A percentile compares a stretch with the other conserved stretches of the same genome.
These are phyloP conservation scores for Fomitopsis pulvina DNA, from an alignment of 768 basidiomycete species.

Conservation along the genomic window DNA sequence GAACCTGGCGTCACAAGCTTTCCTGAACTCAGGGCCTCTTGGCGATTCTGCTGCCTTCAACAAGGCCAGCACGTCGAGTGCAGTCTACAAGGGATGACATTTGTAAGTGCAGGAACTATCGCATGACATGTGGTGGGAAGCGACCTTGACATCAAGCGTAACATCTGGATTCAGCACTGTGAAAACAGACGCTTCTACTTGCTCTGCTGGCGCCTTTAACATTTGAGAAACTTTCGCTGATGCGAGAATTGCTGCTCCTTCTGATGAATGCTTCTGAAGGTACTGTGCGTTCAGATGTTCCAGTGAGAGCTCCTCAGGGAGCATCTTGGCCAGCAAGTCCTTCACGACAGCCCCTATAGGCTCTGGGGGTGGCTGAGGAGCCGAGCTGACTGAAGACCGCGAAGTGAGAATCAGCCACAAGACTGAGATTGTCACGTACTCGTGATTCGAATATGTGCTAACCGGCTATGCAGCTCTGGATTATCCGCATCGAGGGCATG, in stretches of 20 bases:
- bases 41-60: conserved; percentile 43
- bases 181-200: conserved; percentile 57
- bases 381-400: conserved; percentile 33
- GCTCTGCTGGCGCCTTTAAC: conserved; percentile 43
- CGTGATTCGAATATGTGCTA: conserved; percentile 54
- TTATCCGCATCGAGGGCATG: conserved; percentile 44
- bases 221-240: conserved; percentile 48
- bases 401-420: conserved; percentile 1
- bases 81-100: conserved; percentile 36
- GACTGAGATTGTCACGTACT: conserved; percentile 30
- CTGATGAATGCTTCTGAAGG: conserved; percentile 53
- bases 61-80: conserved; percentile 40
- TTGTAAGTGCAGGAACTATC: not conserved
- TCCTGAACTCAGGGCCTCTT: conserved; percentile 56
- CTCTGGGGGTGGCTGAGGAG: conserved; percentile 36
- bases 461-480: conserved; percentile 66
- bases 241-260: conserved; percentile 51
- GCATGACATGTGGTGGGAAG: conserved; percentile 9
- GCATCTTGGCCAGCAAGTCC: conserved; percentile 38
- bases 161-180: conserved; percentile 37
- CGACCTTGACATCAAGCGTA: conserved; percentile 42
- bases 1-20: conserved; percentile 47
- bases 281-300: conserved; percentile 72
- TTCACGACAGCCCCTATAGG: conserved; percentile 46
- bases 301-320: conserved; percentile 52